phyloP scores from a whole-genome alignment of 2,329 filamentous ascomycete genomes.

The Thielaviopsis musarum region DNA sequence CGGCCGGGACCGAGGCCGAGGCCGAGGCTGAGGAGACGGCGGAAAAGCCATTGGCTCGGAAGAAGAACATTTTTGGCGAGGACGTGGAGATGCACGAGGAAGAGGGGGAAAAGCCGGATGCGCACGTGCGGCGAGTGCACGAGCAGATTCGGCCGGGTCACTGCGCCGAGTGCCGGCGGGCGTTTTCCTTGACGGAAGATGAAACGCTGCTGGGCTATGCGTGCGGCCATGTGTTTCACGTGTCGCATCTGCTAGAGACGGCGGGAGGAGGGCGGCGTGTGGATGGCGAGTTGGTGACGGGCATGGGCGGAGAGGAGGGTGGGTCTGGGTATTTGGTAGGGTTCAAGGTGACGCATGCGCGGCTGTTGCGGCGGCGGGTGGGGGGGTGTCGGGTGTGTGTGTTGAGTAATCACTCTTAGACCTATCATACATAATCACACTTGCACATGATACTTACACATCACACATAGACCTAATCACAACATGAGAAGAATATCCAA shows the following conservation, averaged over 20 bases:
- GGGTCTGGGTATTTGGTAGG: constrained; percentile 54
- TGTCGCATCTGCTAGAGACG: constrained; percentile 49
- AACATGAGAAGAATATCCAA: too few species aligned
- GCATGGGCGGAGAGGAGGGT: constrained; percentile 24
- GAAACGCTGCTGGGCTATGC: constrained; percentile 67
- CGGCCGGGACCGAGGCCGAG: constrained; percentile 24
- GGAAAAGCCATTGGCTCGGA: constrained; percentile 4
- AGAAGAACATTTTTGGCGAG: constrained; percentile 14
- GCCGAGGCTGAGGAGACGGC: constrained; percentile 14
- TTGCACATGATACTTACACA: too few species aligned
- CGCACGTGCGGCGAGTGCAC: constrained; percentile 9
- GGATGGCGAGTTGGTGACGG: constrained; percentile 30
- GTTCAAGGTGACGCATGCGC: constrained; percentile 73
- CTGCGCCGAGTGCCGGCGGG: constrained; percentile 39
- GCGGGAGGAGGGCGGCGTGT: constrained; percentile 25
- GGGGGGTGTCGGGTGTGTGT: constrained; percentile 47
- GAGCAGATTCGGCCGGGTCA: constrained; percentile 32
- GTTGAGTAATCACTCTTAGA: too few species aligned
- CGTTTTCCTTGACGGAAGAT: constrained; percentile 43
- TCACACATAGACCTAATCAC: too few species aligned
- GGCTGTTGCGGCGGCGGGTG: constrained; percentile 56
- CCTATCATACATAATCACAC: too few species aligned
- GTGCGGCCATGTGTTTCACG: constrained; percentile 69
- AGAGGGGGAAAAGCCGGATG: constrained; percentile 16
- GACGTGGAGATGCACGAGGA: constrained; percentile 15